Percentiles rank a stretch among this genome's conserved stretches.
Evolutionary conservation across 257 asterid genomes (phyloP).

Genomic region (Solanum tarijense): DNA sequence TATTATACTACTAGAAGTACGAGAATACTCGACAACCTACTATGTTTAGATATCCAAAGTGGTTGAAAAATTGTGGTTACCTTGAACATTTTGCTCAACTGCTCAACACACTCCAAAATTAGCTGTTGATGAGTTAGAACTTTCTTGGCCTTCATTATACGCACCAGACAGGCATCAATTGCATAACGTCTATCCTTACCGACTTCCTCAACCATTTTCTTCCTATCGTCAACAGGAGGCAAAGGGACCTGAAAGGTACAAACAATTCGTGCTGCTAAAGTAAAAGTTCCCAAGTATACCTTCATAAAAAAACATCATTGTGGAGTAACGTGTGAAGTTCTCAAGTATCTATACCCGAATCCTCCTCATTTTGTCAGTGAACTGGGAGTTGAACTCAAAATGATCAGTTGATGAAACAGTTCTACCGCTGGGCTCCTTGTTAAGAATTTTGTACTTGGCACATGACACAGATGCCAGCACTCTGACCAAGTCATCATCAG

Average conservation of each 20-base stretch:
- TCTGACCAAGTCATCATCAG: slow-evolving; percentile 41
- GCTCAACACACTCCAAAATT: slow-evolving; percentile 44
- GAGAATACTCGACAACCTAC: background rate
- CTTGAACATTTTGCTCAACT: slow-evolving; percentile 41
- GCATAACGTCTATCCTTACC: slow-evolving; percentile 35
- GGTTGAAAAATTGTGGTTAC: background rate
- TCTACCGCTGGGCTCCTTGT: slow-evolving; percentile 26
- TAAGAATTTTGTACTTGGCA: slow-evolving; percentile 44
- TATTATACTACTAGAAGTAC: background rate
- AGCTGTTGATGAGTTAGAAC: slow-evolving; percentile 38
- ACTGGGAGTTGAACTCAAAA: slow-evolving; percentile 40
- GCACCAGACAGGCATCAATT: slow-evolving; percentile 47
- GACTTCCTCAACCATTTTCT: slow-evolving; percentile 38
- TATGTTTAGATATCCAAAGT: background rate
- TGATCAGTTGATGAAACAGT: slow-evolving; percentile 23
- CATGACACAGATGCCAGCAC: slow-evolving; percentile 43
- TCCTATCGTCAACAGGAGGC: slow-evolving; percentile 47
- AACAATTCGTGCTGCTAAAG: background rate
- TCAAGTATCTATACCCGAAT: slow-evolving; percentile 25
- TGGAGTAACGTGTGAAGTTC: background rate
- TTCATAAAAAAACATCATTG: background rate
- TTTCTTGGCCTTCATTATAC: slow-evolving; percentile 51
- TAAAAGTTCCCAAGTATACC: background rate
- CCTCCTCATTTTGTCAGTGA: slow-evolving; percentile 46
- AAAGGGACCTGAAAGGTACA: slow-evolving; percentile 34